A percentile compares a stretch with the other conserved stretches of the same genome.
These are phyloP conservation scores for Colletotrichum sidae DNA, from an alignment of 2,329 filamentous ascomycete species.

Conservation along the genomic window DNA sequence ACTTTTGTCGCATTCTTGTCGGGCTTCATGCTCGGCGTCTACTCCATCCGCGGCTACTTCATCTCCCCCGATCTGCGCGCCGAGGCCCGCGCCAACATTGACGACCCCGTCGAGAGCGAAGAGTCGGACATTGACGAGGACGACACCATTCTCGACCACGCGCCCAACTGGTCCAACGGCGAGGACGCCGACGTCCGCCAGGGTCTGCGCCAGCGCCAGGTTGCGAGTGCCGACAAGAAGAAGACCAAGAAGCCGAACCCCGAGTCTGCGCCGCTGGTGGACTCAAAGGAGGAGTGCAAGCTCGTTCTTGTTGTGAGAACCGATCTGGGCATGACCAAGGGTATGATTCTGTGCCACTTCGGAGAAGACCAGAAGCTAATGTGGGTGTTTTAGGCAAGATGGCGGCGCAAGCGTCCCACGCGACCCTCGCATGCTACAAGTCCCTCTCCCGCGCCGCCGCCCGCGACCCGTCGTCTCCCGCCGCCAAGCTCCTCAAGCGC, in stretches of 20 bases:
- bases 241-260: constrained; percentile 47
- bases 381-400: constrained; percentile 80
- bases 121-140: constrained; percentile 75
- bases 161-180: constrained; percentile 75
- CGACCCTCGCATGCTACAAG: constrained; percentile 98
- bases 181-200: constrained; percentile 69
- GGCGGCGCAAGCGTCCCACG: constrained; percentile 93
- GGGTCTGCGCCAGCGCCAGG: constrained; percentile 57
- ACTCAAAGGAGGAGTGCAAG: constrained; percentile 85
- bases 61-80: constrained; percentile 66
- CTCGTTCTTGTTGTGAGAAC: constrained; percentile 91
- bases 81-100: constrained; percentile 66
- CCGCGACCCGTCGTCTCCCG: constrained; percentile 61
- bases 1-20: constrained; percentile 78
- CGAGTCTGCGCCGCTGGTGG: constrained; percentile 43
- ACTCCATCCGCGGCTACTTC: constrained; percentile 71
- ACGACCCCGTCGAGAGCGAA: constrained; percentile 75
- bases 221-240: constrained; percentile 54
- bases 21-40: constrained; percentile 86
- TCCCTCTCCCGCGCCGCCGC: constrained; percentile 70
- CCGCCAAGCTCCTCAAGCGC: constrained; percentile 75
- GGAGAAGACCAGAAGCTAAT: constrained; percentile 7
- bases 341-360: constrained; percentile 60
- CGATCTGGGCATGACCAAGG: constrained; percentile 97
- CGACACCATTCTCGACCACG: constrained; percentile 71